phyloP scores from a whole-genome alignment of 352 stramenopile genomes.

The Blastocystis sp. region DNA sequence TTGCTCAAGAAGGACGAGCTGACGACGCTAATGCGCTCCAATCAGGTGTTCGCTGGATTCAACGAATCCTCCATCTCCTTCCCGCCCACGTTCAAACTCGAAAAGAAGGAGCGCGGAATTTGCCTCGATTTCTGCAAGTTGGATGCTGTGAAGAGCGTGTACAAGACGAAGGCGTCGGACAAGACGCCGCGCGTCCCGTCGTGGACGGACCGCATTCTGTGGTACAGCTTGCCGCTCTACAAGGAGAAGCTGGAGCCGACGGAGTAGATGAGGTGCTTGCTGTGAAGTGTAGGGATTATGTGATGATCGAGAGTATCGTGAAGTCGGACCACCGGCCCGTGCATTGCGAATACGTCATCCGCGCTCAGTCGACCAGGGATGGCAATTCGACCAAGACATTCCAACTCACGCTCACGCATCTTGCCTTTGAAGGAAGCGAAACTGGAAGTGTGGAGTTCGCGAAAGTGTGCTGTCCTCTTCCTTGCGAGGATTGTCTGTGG shows the following conservation, averaged over 20 bases:
- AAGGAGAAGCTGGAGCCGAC: not conserved
- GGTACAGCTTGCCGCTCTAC: not conserved
- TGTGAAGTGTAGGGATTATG: slow-evolving; percentile 8
- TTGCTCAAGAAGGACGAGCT: slow-evolving; percentile 20
- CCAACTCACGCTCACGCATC: not conserved
- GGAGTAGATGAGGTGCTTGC: not conserved
- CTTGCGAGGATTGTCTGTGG: slow-evolving; percentile 19
- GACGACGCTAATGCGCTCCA: not conserved
- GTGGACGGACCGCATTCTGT: slow-evolving; percentile 33
- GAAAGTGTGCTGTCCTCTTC: slow-evolving; percentile 24
- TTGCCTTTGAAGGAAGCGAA: not conserved
- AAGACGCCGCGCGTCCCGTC: not conserved
- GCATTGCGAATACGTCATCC: not conserved
- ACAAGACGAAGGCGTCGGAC: slow-evolving; percentile 31
- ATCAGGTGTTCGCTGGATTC: not conserved
- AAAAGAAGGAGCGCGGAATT: not conserved
- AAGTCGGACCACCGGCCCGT: slow-evolving; percentile 44
- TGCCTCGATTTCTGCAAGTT: slow-evolving; percentile 1
- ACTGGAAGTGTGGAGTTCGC: not conserved
- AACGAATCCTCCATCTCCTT: not conserved
- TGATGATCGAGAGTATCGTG: slow-evolving; percentile 2
- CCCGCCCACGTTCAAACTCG: slow-evolving; percentile 36
- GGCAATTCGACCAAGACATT: not conserved
- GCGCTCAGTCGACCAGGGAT: not conserved
- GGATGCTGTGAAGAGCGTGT: not conserved